Evolutionary conservation across 352 stramenopile genomes (phyloP).

Genomic region (Pythium dissimile): DNA sequence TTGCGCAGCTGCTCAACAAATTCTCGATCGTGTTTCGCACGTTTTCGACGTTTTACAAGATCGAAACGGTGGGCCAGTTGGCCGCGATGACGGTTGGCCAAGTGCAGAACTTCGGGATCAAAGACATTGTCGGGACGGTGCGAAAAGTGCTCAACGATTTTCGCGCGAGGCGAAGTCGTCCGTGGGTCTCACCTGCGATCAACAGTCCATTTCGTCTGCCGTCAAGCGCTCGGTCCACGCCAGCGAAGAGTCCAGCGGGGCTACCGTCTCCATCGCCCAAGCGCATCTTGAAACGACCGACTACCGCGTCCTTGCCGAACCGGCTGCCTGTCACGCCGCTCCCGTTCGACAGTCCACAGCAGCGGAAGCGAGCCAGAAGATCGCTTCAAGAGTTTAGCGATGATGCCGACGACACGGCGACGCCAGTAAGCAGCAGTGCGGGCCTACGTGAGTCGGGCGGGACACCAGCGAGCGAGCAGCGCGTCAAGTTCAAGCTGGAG

Average conservation of each 20-base stretch:
- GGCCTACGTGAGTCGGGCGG: constrained; percentile 11
- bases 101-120: constrained; percentile 57
- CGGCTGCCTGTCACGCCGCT: constrained; percentile 20
- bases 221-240: constrained; percentile 16
- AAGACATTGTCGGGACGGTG: constrained; percentile 52
- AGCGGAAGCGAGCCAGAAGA: constrained; percentile 43
- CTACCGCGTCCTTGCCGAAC: constrained; percentile 3
- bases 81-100: constrained; percentile 42
- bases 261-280: constrained; percentile 31
- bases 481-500: constrained; percentile 54
- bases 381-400: constrained; percentile 36
- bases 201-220: constrained; percentile 41
- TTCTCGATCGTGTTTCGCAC: constrained; percentile 52
- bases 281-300: constrained; percentile 36
- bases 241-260: not conserved
- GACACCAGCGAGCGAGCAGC: constrained; percentile 8
- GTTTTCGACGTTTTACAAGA: constrained; percentile 62
- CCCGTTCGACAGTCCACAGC: constrained; percentile 27
- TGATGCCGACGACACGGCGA: constrained; percentile 13
- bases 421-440: too few species aligned
- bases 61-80: constrained; percentile 69
- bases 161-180: constrained; percentile 31
- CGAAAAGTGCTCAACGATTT: constrained; percentile 54
- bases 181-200: constrained; percentile 21
- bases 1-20: constrained; percentile 42